Percentiles rank a stretch among this genome's conserved stretches.
Evolutionary conservation across 495 filamentous ascomycete species (phyloP).

Genomic region (Podospora pseudocomata): DNA sequence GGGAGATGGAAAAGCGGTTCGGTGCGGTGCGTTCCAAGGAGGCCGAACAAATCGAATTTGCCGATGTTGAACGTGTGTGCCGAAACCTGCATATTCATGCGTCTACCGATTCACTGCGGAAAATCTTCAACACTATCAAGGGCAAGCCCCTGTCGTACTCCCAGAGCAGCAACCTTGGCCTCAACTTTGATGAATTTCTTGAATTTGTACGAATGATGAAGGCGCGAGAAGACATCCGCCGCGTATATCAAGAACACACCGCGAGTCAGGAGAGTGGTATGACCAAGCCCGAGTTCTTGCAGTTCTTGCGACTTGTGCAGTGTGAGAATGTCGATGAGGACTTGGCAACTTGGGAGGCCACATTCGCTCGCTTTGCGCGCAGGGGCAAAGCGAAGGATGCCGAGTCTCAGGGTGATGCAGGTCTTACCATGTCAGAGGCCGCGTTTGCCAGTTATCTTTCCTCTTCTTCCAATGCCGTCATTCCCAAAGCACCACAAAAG

Average conservation of each 20-base stretch:
- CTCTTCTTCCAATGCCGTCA: slow-evolving; percentile 66
- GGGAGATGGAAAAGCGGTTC: slow-evolving; percentile 73
- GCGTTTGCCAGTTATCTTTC: slow-evolving; percentile 73
- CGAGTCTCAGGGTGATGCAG: slow-evolving; percentile 31
- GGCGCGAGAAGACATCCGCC: slow-evolving; percentile 71
- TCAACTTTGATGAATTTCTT: slow-evolving; percentile 75
- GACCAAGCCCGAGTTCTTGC: slow-evolving; percentile 65
- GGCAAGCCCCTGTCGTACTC: slow-evolving; percentile 22
- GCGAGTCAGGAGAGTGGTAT: slow-evolving; percentile 57
- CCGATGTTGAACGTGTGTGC: slow-evolving; percentile 75
- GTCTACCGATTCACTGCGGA: slow-evolving; percentile 65
- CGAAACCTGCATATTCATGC: slow-evolving; percentile 85
- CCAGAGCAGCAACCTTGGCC: slow-evolving; percentile 48
- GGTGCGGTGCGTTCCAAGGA: slow-evolving; percentile 52
- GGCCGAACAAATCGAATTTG: slow-evolving; percentile 68
- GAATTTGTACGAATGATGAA: slow-evolving; percentile 79
- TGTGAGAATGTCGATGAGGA: slow-evolving; percentile 68
- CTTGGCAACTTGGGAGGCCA: slow-evolving; percentile 59
- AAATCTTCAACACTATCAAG: slow-evolving; percentile 77
- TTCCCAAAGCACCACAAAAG: slow-evolving; percentile 53
- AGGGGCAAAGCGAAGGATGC: slow-evolving; percentile 54
- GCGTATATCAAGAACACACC: slow-evolving; percentile 58
- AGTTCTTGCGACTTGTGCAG: slow-evolving; percentile 71
- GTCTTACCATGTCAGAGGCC: slow-evolving; percentile 63
- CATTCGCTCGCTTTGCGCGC: slow-evolving; percentile 73